Base-by-base conservation (phyloP, 805 yeast genomes). In the Yamadazyma endophytica region DNA sequence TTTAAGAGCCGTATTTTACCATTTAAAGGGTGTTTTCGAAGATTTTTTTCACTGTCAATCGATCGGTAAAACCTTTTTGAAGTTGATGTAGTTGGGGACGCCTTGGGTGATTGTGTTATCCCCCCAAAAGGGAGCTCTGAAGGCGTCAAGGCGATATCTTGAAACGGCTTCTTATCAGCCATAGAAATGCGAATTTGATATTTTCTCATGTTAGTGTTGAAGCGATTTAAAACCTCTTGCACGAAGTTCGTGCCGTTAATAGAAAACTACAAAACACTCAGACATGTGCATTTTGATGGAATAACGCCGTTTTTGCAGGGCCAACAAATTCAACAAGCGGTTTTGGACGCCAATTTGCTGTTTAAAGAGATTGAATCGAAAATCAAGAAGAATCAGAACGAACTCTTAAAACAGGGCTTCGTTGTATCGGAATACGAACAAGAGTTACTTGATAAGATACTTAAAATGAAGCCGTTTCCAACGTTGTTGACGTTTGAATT, bases 401-500 rank as follows among this genome's bases (percentile, higher is more conserved):
- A 61, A 24, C 47, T 74, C 14, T 55, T 54, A 3, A 48, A 49
- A 2, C 68, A 68, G 43, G 68, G 69, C 9, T 47, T 58, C 21
- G 51, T 54, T 2, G 50, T 76, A 23, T 67, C 67, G 32, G 70
- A 68, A 4, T 65, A 68, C 37, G 83, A 77, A 40, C 56, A 61
- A 26, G 61, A 50, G 11, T 50, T 76, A 15, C 37, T 77, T 17
- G 52, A 60, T 11, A 66, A 64, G 29, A 47, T 57, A 1, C 36
- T 50, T 4, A 42, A 40, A 6, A 47, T 56, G 68, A 71, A 73
- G 40, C 82, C 86, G 2, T 58, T 62, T 20, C 90, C 96, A 0
- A 70, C 80, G 0, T 55, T 89, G 4, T 60, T 90, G 11, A 82
- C 95, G 1, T 88, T 87, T 60, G 89, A 92, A 50, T 84, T 92